Evolutionary conservation across 306 rosid species (phyloP).

Genomic region (Trichosanthes truncata): DNA sequence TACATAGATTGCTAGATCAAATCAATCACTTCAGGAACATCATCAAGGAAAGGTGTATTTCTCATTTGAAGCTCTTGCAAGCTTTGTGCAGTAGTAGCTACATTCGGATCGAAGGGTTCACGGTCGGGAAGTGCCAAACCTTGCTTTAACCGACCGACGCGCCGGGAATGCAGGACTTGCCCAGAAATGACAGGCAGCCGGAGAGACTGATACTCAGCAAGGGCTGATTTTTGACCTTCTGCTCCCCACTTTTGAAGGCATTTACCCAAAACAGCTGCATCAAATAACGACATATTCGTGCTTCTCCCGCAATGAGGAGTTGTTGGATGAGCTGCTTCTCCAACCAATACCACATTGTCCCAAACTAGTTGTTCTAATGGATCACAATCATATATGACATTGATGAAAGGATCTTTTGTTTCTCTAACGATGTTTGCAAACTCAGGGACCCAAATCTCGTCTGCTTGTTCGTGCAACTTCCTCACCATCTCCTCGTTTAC

Average conservation of each 20-base stretch:
- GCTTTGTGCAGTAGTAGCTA: constrained; percentile 29
- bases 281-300: constrained; percentile 74
- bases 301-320: constrained; percentile 76
- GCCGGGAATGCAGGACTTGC: constrained; percentile 64
- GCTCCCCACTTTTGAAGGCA: constrained; percentile 64
- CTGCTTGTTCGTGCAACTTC: constrained; percentile 51
- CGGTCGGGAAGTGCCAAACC: constrained; percentile 41
- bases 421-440: constrained; percentile 47
- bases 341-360: constrained; percentile 70
- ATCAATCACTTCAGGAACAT: constrained; percentile 30
- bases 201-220: constrained; percentile 46
- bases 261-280: constrained; percentile 70
- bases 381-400: constrained; percentile 63
- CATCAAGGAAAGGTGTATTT: constrained; percentile 44
- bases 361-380: constrained; percentile 44
- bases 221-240: constrained; percentile 35
- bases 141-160: constrained; percentile 59
- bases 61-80: constrained; percentile 44
- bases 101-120: constrained; percentile 38
- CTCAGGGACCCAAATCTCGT: constrained; percentile 59
- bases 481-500: constrained; percentile 44
- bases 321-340: constrained; percentile 87
- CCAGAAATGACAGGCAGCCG: constrained; percentile 43
- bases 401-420: constrained; percentile 64
- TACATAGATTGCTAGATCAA: neutral